These are phyloP conservation scores for Coelastrella sp. DNA, from an alignment of 139 green algal species.

Conservation along the genomic window DNA sequence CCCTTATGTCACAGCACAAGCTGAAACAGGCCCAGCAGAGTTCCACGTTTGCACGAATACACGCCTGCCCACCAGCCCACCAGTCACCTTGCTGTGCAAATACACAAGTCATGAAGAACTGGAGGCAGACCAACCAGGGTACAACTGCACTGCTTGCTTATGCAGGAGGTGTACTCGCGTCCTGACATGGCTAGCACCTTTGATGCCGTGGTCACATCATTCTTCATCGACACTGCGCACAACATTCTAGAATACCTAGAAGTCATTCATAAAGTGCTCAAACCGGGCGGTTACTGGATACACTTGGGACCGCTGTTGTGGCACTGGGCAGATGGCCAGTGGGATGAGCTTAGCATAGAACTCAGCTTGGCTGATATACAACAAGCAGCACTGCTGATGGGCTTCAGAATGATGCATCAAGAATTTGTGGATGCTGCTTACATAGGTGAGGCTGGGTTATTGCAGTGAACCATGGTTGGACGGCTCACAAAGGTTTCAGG, in stretches of 20 bases:
- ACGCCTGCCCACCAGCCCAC: too few species aligned
- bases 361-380: slow-evolving; percentile 80
- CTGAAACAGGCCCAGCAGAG: too few species aligned
- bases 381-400: slow-evolving; percentile 63
- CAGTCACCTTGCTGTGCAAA: too few species aligned
- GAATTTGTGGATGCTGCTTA: slow-evolving; percentile 67
- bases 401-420: slow-evolving; percentile 62
- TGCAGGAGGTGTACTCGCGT: slow-evolving; percentile 85
- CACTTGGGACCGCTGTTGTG: slow-evolving; percentile 97
- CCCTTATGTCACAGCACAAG: too few species aligned
- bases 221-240: slow-evolving; percentile 99
- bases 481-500: too few species aligned
- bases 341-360: slow-evolving; percentile 80
- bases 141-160: not conserved
- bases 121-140: too few species aligned
- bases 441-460: slow-evolving; percentile 56
- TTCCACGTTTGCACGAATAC: too few species aligned
- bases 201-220: slow-evolving; percentile 95
- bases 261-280: slow-evolving; percentile 59
- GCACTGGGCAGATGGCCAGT: slow-evolving; percentile 88
- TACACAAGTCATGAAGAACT: too few species aligned
- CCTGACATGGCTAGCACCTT: slow-evolving; percentile 74
- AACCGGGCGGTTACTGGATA: slow-evolving; percentile 87
- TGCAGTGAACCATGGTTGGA: too few species aligned
- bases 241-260: slow-evolving; percentile 98